Evolutionary conservation across 2,329 filamentous ascomycete species (phyloP).

Genomic region (Rutstroemia sp.): DNA sequence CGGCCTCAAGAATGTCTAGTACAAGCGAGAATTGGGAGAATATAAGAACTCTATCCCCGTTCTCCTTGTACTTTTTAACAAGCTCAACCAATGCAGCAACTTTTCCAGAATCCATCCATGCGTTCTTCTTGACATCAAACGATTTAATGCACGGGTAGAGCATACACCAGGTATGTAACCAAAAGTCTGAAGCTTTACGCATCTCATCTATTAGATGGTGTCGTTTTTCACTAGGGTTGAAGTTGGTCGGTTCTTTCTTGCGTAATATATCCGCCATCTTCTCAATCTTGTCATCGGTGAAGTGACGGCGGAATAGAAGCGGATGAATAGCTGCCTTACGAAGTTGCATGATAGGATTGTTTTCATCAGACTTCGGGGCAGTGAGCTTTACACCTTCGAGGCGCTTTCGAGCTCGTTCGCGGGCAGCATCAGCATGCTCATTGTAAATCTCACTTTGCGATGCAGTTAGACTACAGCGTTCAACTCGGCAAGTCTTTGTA

Average conservation of each 20-base stretch:
- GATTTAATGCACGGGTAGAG: conserved; percentile 47
- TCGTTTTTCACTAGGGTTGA: conserved; percentile 41
- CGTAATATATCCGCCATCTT: conserved; percentile 74
- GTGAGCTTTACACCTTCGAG: conserved; percentile 43
- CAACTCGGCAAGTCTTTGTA: conserved; percentile 67
- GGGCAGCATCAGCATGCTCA: conserved; percentile 55
- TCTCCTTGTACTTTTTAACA: conserved; percentile 62
- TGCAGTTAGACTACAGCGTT: conserved; percentile 72
- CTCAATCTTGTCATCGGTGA: conserved; percentile 64
- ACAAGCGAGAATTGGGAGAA: conserved; percentile 93
- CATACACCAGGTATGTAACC: conserved; percentile 58
- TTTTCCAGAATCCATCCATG: conserved; percentile 68
- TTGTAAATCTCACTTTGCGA: conserved; percentile 69
- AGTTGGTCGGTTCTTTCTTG: conserved; percentile 51
- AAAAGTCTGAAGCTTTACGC: conserved; percentile 53
- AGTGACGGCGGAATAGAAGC: conserved; percentile 76
- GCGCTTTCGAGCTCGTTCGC: conserved; percentile 48
- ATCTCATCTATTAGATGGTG: conserved; percentile 49
- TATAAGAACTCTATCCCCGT: conserved; percentile 80
- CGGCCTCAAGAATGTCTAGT: conserved; percentile 81
- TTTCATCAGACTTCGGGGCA: conserved; percentile 44
- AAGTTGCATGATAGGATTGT: conserved; percentile 80
- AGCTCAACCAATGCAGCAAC: conserved; percentile 73
- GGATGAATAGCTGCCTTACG: conserved; percentile 91
- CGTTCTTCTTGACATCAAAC: conserved; percentile 46